Conservation (phyloP, 805 yeast species). For the Ogataea henricii region DNA sequence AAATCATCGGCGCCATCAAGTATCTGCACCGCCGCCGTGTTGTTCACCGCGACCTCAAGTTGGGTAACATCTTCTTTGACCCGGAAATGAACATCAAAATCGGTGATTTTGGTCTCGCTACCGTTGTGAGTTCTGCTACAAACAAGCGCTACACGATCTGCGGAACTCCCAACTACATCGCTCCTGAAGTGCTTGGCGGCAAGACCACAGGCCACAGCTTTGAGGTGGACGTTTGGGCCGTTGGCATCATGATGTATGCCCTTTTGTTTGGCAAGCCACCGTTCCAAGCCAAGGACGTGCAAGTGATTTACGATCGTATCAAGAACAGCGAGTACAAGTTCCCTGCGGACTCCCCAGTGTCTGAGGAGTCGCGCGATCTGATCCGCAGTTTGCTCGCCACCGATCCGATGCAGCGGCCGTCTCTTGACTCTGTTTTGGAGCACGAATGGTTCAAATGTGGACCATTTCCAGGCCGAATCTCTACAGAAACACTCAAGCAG, state of each 20-base stretch:
- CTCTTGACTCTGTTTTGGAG: conserved; percentile 72
- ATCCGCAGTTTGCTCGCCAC: conserved; percentile 73
- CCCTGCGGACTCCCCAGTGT: conserved; percentile 61
- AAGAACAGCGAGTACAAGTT: conserved; percentile 77
- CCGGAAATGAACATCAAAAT: conserved; percentile 91
- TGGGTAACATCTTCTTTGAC: conserved; percentile 95
- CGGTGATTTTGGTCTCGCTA: conserved; percentile 99
- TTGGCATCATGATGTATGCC: conserved; percentile 95
- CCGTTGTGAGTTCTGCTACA: conserved; percentile 67
- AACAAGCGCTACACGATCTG: conserved; percentile 91
- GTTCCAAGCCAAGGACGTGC: conserved; percentile 93
- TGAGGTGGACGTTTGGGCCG: conserved; percentile 97
- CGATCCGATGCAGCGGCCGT: conserved; percentile 81
- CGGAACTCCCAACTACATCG: conserved; percentile 98
- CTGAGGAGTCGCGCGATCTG: conserved; percentile 70
- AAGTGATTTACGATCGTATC: conserved; percentile 88
- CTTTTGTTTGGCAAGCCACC: conserved; percentile 94
- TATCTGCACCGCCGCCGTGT: conserved; percentile 91
- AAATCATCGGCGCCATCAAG: conserved; percentile 90
- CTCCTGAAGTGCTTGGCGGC: conserved; percentile 95
- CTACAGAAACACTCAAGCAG: conserved; percentile 60
- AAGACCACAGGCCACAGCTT: conserved; percentile 86
- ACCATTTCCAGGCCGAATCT: conserved; percentile 72
- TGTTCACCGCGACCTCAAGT: conserved; percentile 92
- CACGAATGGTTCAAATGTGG: conserved; percentile 84